A percentile compares a stretch with the other conserved stretches of the same genome.
These are phyloP conservation scores for Tulasnella sp. DNA, from an alignment of 768 basidiomycete genomes.

Conservation along the genomic window DNA sequence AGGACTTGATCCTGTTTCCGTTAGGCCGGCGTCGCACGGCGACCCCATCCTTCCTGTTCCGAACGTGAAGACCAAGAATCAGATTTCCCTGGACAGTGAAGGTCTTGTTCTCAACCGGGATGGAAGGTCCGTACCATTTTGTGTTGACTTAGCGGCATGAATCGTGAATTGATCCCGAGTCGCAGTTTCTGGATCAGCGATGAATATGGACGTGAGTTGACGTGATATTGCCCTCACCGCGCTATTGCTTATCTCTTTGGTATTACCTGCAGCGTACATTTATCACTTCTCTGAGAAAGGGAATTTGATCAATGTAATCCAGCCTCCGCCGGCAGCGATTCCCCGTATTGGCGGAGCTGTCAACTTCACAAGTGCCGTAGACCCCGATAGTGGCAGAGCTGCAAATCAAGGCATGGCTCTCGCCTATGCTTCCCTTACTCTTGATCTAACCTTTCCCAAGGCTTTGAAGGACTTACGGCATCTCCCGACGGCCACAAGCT, in stretches of 20 bases:
- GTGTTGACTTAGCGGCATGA: neutral
- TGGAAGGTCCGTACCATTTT: constrained; percentile 45
- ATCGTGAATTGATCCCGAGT: neutral
- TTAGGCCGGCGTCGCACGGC: constrained; percentile 42
- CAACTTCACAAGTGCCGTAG: constrained; percentile 49
- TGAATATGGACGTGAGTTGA: constrained; percentile 50
- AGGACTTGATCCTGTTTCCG: constrained; percentile 52
- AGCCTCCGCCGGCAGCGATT: constrained; percentile 55
- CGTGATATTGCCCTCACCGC: neutral
- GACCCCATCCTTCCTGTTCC: constrained; percentile 49
- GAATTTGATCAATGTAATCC: constrained; percentile 51
- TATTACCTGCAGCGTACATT: constrained; percentile 45
- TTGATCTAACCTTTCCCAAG: constrained; percentile 30
- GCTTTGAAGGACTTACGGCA: constrained; percentile 58
- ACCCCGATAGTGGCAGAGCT: constrained; percentile 51
- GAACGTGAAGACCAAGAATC: constrained; percentile 43
- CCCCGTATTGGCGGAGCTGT: constrained; percentile 46
- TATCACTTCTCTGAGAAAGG: constrained; percentile 51
- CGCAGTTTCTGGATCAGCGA: constrained; percentile 60
- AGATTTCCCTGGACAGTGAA: constrained; percentile 55
- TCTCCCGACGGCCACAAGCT: constrained; percentile 47
- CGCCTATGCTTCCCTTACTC: neutral
- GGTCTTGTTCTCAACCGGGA: constrained; percentile 55
- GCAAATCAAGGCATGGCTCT: constrained; percentile 49
- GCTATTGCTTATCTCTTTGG: neutral